Evolutionary conservation across 148 eudicot species (phyloP).

Genomic region (Heliamphora exappendiculata): DNA sequence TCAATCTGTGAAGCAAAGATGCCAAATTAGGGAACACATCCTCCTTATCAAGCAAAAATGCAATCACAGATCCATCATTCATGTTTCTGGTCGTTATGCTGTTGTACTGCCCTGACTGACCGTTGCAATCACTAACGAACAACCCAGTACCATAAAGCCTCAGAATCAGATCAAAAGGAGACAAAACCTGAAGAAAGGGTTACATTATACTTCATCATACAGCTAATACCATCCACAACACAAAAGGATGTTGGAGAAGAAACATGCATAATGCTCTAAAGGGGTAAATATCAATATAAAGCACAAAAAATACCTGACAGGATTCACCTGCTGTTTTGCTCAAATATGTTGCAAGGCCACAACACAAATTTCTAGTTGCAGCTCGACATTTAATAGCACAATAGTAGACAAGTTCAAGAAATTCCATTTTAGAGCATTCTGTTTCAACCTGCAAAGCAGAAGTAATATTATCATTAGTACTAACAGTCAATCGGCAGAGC

Average conservation of each 20-base stretch:
- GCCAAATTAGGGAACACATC: conserved; percentile 33
- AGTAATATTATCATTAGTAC: not conserved
- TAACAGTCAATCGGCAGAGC: not conserved
- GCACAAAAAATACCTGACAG: conserved; percentile 39
- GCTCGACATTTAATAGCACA: conserved; percentile 56
- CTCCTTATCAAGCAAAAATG: conserved; percentile 27
- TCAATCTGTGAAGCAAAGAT: conserved; percentile 25
- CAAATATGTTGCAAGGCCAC: conserved; percentile 41
- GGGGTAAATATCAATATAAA: not conserved
- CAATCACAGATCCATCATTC: conserved; percentile 14
- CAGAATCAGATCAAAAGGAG: conserved; percentile 31
- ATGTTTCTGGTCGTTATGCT: conserved; percentile 17
- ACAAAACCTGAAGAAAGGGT: conserved; percentile 36
- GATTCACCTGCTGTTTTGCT: conserved; percentile 32
- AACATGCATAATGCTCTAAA: not conserved
- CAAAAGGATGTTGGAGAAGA: not conserved
- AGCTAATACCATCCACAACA: not conserved
- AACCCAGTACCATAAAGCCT: conserved; percentile 58
- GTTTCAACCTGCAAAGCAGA: conserved; percentile 43
- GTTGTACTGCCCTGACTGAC: conserved; percentile 17
- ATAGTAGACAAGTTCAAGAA: conserved; percentile 52
- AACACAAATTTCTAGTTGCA: conserved; percentile 26
- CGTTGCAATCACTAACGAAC: conserved; percentile 26
- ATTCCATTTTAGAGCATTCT: conserved; percentile 29
- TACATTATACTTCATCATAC: conserved; percentile 2